Base-by-base conservation (phyloP, 495 filamentous ascomycete species). In the Penicillium pancosmium region DNA sequence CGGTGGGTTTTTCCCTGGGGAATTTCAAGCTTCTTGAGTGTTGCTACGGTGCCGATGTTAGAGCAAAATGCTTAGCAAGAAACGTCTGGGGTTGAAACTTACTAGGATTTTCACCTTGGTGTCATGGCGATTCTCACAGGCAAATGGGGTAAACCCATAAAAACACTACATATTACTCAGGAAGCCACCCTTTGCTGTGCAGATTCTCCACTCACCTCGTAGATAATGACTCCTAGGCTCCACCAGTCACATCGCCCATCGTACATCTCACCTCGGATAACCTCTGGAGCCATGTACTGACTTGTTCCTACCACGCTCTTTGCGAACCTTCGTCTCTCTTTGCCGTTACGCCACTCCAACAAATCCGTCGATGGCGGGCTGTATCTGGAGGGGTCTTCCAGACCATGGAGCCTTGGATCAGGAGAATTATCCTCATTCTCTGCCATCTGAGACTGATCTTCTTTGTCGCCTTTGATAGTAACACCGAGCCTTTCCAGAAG, bases 241-340 rank as follows among this genome's bases (percentile, higher is more conserved):
- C 92, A 98, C 91, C 86, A 98, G 74, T 97, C 93, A 72, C 93
- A 97, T 58, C 93, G 78, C 23, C 88, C 93, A 78, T 98, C 93
- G 68, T 98, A 97, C 27, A 80, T 73, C 50, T 92, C 82, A 18
- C 91, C 93, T 57, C 86, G 79, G 56, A 97, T 86, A 31, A 98
- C 89, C 73, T 97, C 93, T 4, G 93, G 93, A 1, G 93, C 93
- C 93, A 96, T 96, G 73, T 97, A 98, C 72, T 97, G 93, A 68
- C 91, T 96, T 1, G 93, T 98, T 4, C 93, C 93, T 36, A 98
- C 91, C n/a, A 96, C 85, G 61, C 91, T 95, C 53, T 85, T 82
- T 9, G 93, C 93, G 47, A 91, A 79, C 41, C 82, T 82, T 36
- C 92, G 83, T 63, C 84, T 89, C 11, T 91, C 85, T 44, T 82